Base-by-base conservation (phyloP, 1,284 basidiomycete genomes). In the Cutaneotrichosporon sp. region DNA sequence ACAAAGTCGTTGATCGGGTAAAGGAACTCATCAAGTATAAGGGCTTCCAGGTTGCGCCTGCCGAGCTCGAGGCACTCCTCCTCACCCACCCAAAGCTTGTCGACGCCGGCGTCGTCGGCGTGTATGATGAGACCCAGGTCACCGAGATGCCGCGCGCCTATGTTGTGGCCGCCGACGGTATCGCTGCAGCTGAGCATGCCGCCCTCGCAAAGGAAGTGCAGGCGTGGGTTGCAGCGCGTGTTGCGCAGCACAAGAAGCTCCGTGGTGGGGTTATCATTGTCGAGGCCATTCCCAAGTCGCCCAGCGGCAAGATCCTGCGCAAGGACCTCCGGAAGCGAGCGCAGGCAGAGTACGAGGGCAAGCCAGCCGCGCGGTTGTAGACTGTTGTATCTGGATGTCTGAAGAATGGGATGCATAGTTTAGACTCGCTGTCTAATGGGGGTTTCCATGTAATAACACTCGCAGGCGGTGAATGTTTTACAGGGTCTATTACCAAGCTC, bases 1-100 rank as follows among this genome's bases (percentile, higher is more conserved):
- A 56, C 56, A 58, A 66, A 86, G 78, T 82, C 51, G 77, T 81
- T 36, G 81, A 82, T 66, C 68, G 81, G 52, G 83, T 86, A 68
- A 92, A 92, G 71, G 91, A 92, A 73, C 79, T 92, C 42, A 90
- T 93, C 81, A 92, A 92, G 76, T 92, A 91, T 68, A 82, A 82
- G 66, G 80, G 80, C 30, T 79, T 73, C 65, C 79, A 80, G 83
- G 91, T 93, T 16, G 86, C 91, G 0, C 91, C 91, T 0, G 90
- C 91, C 0, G 91, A 92, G 70, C 83, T 93, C 2, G 91, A 93
- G 74, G 84, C 85, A 46, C 77, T 91, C 0, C 84, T 93, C 1
- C 79, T 92, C 16, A 84, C 85, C 5, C 89, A 92, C 70, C 86
- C 88, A 0, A 84, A 88, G 2, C 82, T 91, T 30, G 85, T 85